Evolutionary conservation across 208 protist genomes (phyloP), one percentile per base, ranked within the genome.

Genomic region (Vickermania ingenoplastis): DNA sequence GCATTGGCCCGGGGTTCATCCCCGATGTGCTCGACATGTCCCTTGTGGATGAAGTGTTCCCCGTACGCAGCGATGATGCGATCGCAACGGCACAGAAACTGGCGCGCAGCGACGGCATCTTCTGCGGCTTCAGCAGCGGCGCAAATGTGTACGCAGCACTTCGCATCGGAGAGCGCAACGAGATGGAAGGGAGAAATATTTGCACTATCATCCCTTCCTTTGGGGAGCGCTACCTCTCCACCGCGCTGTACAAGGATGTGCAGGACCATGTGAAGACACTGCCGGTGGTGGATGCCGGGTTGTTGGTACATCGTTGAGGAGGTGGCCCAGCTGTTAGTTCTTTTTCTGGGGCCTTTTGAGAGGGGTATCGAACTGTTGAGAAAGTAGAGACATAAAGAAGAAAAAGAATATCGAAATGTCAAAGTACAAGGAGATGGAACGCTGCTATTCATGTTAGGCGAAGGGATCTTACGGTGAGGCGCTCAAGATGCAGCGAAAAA

Each of bases 181-280:
- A 91, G 63, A 93, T 91, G 79, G 77, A 65, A 41, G 91, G 86
- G 25, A 94, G 94, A 65, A 80, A 75, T 13, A 92, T 96, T 51
- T 83, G 94, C n/a, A 88, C 83, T 7, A 53, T 96, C 29, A 91
- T 96, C 52, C 87, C 87, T 3, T 91, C 82, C 25, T 91, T 89
- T 69, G 91, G 91, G 31, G 91, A 96, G 69, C 78, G 91, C 56
- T 96, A 96, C 73, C 71, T 96, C 11, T 89, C 80, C 28, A 94
- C 86, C 21, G 75, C 56, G 3, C 71, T 96, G 11, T 96, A 88
- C 63, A 71, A 82, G 62, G 68, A 36, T 28, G 56, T 94, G 11
- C 71, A 75, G 45, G 83, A 95, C 25, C 80, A 93, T 55, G 77
- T 83, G 54, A 65, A 71, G 3, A 53, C 67, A 5, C 69, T 92